Evolutionary conservation across 495 filamentous ascomycete genomes (phyloP).

Genomic region (Penicillium argentinense): DNA sequence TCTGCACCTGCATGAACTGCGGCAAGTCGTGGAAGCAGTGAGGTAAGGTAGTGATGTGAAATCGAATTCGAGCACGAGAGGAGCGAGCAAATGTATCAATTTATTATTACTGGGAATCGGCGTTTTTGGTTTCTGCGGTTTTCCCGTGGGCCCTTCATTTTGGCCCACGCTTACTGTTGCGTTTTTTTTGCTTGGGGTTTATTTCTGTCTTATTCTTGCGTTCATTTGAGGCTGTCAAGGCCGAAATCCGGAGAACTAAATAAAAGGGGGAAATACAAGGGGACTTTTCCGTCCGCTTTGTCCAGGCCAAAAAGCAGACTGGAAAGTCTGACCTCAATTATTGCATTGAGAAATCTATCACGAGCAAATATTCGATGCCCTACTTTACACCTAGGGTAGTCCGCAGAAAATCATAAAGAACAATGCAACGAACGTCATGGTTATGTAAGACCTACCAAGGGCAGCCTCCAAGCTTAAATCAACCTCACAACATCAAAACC

Average conservation of each 20-base stretch:
- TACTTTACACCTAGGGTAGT: too few relatives aligned
- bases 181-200: conserved; percentile 14
- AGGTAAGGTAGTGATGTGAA: not conserved
- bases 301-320: too few relatives aligned
- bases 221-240: not conserved
- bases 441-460: conserved; percentile 18
- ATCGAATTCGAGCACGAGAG: not conserved
- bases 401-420: not conserved
- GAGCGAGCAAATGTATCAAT: conserved; percentile 16
- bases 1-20: conserved; percentile 52
- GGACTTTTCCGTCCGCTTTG: too few relatives aligned
- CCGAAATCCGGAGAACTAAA: not conserved
- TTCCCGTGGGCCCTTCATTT: conserved; percentile 9
- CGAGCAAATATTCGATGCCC: too few relatives aligned
- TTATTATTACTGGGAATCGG: conserved; percentile 17
- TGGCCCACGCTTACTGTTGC: not conserved
- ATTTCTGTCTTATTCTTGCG: conserved; percentile 5
- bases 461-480: not conserved
- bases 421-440: conserved; percentile 13
- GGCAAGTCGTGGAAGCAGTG: conserved; percentile 53
- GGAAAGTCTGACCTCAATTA: not conserved
- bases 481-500: too few relatives aligned
- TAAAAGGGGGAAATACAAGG: not conserved
- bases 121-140: too few relatives aligned
- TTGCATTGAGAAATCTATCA: not conserved